Evolutionary conservation across 371 early-diverging fungal genomes (phyloP), one percentile per base, ranked within the genome.

Genomic region (Syncephalastrum monosporum): DNA sequence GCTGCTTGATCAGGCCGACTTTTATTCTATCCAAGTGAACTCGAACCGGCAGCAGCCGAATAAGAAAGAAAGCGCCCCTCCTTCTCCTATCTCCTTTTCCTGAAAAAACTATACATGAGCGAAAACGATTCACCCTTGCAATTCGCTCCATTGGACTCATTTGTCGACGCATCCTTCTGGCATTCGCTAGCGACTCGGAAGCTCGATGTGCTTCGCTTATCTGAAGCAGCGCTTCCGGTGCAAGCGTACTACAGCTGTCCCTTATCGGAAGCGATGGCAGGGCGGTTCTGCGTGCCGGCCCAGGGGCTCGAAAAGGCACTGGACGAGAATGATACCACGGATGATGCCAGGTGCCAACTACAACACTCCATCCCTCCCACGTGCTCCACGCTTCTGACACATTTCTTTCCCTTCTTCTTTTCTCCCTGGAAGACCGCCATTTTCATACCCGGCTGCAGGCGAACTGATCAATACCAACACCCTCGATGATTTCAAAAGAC

Each of bases 91-190:
- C 7, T 15, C 25, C 14, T n/a, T 8, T 3, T 27, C 13, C 17
- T 21, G 21, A 21, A 21, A 21, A 21, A 21, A 21, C n/a, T 21
- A 21, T 21, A 53, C 14, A 64, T 59, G 49, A 48, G 38, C 27
- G 27, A 50, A 57, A 53, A 24, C 52, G 59, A 60, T 29, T 69
- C 89, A 25, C 76, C 38, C 6, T 5, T 96, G 12, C 93, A 91
- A 68, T 96, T 94, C 66, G 85, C 89, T 50, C 83, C 91, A 6
- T 90, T 93, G 66, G 69, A 74, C 24, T 92, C 92, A 27, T 88
- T 90, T 13, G 92, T 95, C 1, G 94, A 93, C 60, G 87, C 93
- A 4, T 81, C 92, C 33, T 96, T 96, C 65, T 96, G 97, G 97
- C 89, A 91, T 57, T 68, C 84, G 5, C 76, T 96, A 6, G 82